phyloP scores from a whole-genome alignment of 768 basidiomycete genomes.

The Strobilomyces dryophilus region DNA sequence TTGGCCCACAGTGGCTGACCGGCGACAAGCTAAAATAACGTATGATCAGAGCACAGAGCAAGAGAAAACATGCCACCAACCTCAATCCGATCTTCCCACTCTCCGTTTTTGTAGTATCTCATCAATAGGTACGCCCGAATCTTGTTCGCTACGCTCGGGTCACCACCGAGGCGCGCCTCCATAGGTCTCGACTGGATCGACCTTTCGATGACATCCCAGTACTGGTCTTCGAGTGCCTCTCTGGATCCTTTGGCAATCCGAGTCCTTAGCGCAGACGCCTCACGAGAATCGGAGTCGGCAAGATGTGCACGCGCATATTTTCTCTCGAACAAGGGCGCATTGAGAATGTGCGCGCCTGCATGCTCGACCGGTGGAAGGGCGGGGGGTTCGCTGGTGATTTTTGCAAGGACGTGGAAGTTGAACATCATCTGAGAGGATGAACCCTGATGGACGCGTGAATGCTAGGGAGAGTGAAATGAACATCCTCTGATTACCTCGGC shows the following conservation, averaged over 20 bases:
- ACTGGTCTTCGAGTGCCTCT: constrained; percentile 85
- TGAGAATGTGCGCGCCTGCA: constrained; percentile 77
- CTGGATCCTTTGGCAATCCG: constrained; percentile 77
- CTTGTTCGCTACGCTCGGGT: constrained; percentile 86
- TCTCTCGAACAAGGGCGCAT: constrained; percentile 74
- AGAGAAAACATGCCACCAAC: constrained; percentile 37
- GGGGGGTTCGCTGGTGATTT: constrained; percentile 75
- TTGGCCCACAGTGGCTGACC: constrained; percentile 92
- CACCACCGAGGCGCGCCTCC: constrained; percentile 86
- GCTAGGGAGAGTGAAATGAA: constrained; percentile 2
- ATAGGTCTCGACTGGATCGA: constrained; percentile 76
- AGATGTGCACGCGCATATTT: constrained; percentile 81
- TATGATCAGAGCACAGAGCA: background rate
- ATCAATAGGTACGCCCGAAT: constrained; percentile 85
- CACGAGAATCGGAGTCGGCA: constrained; percentile 56
- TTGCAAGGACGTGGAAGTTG: constrained; percentile 68
- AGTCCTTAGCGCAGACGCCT: constrained; percentile 58
- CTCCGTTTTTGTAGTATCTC: constrained; percentile 72
- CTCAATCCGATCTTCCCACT: constrained; percentile 87
- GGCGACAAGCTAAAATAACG: constrained; percentile 60
- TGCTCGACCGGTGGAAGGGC: constrained; percentile 73
- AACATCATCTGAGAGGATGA: constrained; percentile 58
- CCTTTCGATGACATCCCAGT: constrained; percentile 78
- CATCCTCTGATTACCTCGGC: constrained; percentile 42
- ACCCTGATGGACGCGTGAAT: constrained; percentile 31